Percentiles rank a stretch among this genome's conserved stretches.
phyloP scores from a whole-genome alignment of 2,329 filamentous ascomycete species.

The Colletotrichum scovillei region DNA sequence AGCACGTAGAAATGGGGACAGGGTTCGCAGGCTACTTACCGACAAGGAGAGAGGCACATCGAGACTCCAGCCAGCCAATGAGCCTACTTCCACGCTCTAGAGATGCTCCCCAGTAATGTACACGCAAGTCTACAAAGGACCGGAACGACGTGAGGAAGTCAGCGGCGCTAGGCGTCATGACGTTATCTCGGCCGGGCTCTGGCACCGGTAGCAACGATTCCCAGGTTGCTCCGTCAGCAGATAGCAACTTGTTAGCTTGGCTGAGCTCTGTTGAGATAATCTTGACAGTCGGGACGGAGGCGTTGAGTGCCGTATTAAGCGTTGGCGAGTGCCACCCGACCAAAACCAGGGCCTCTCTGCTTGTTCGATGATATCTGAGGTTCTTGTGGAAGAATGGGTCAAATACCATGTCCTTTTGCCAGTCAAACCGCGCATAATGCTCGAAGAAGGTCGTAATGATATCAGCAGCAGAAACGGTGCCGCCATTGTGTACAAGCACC shows the following conservation, averaged over 20 bases:
- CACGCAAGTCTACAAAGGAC: constrained; percentile 69
- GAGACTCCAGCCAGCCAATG: constrained; percentile 73
- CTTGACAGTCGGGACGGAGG: constrained; percentile 63
- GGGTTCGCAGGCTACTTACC: constrained; percentile 52
- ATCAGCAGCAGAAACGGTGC: constrained; percentile 56
- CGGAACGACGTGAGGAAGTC: constrained; percentile 65
- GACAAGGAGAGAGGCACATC: constrained; percentile 67
- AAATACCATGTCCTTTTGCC: constrained; percentile 63
- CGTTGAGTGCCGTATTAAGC: constrained; percentile 68
- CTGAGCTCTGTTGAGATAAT: constrained; percentile 63
- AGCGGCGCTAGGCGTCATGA: constrained; percentile 42
- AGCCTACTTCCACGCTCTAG: constrained; percentile 64
- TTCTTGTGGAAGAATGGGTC: constrained; percentile 69
- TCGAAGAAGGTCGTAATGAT: constrained; percentile 70
- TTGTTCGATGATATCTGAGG: constrained; percentile 64
- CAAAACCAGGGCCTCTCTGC: constrained; percentile 71
- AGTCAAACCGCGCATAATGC: constrained; percentile 72
- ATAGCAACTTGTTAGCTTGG: constrained; percentile 56
- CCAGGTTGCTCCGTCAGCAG: constrained; percentile 53
- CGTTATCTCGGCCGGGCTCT: neutral
- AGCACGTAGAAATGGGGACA: neutral
- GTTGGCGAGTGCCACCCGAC: constrained; percentile 71
- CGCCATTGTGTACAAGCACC: constrained; percentile 52
- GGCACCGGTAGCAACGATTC: constrained; percentile 48
- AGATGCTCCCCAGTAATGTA: constrained; percentile 74